Evolutionary conservation across 768 basidiomycete genomes (phyloP), one percentile per base, ranked within the genome.

Genomic region (Termitomyces sp.): DNA sequence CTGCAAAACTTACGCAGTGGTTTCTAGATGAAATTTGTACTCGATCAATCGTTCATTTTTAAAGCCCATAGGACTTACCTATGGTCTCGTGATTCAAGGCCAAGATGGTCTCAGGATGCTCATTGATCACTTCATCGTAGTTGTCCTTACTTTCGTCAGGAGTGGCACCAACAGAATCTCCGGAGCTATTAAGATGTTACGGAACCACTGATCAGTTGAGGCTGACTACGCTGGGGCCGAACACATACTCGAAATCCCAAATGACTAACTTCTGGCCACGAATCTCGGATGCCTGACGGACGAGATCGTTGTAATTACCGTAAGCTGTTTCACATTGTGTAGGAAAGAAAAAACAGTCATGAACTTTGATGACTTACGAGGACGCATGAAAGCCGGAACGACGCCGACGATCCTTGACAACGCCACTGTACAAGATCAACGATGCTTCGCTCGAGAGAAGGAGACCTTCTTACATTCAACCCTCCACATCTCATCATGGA

Each of bases 271-370:
- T 69, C 54, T 77, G 74, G 3, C 69, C 68, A n/a, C 73, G 68
- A 23, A 67, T 53, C 26, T 49, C 59, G 1, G 76, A 66, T 15
- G 67, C 75, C 63, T 73, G 68, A 6, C 70, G 71, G 14, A 79
- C 78, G n/a, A 75, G 70, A 60, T 77, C 64, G 59, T 81, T 79
- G 66, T 75, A 78, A 60, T 65, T 73, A 10, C 78, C 78, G 58
- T 74, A 80, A 6, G 78, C 71, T 75, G 45, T 33, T 33, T n/a
- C 19, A n/a, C 31, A 10, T 46, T 15, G 6, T 38, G 15, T 7
- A 48, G 33, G 1, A 17, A 19, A 8, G 12, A 37, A n/a, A 37
- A 43, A 11, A 5, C 19, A 30, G 4, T n/a, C 14, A 3, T 23
- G 10, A 12, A 8, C 3, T 30, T 17, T 17, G 14, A 41, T 7